Conservation (phyloP, 176 grass and related monocot genomes). For the Carex pumila region DNA sequence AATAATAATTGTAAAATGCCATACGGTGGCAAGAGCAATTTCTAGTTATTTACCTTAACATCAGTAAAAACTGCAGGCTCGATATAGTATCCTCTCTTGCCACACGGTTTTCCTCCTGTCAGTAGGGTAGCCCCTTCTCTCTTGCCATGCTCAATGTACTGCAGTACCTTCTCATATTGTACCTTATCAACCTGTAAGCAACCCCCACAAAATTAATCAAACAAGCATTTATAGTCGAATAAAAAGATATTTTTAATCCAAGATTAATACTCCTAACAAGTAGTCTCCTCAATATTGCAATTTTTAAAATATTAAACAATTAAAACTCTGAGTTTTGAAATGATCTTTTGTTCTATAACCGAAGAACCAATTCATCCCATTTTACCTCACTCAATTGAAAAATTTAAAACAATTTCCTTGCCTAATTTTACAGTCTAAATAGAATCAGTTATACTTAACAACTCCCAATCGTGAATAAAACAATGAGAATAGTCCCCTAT, state of each 20-base stretch:
- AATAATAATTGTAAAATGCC: background rate
- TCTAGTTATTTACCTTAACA: constrained; percentile 28
- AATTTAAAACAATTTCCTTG: background rate
- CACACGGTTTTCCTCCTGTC: constrained; percentile 35
- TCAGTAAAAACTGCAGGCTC: constrained; percentile 41
- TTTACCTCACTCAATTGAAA: background rate
- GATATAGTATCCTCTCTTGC: constrained; percentile 41
- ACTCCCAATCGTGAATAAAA: background rate
- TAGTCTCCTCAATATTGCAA: background rate
- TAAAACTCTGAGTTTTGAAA: background rate
- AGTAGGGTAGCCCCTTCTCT: constrained; percentile 37
- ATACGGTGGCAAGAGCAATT: background rate
- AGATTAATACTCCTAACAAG: background rate
- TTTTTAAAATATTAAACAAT: background rate
- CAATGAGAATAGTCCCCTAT: too few species aligned
- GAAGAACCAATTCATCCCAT: background rate
- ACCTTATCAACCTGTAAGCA: constrained; percentile 33
- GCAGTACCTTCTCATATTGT: constrained; percentile 36
- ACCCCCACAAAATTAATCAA: background rate
- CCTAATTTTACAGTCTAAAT: background rate
- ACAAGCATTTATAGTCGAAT: background rate
- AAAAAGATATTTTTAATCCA: background rate
- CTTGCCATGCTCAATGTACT: constrained; percentile 45
- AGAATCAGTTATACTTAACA: background rate
- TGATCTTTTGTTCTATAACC: background rate